Conservation (phyloP, 192 early-diverging fungal genomes). For the Dissophora globulifera region DNA sequence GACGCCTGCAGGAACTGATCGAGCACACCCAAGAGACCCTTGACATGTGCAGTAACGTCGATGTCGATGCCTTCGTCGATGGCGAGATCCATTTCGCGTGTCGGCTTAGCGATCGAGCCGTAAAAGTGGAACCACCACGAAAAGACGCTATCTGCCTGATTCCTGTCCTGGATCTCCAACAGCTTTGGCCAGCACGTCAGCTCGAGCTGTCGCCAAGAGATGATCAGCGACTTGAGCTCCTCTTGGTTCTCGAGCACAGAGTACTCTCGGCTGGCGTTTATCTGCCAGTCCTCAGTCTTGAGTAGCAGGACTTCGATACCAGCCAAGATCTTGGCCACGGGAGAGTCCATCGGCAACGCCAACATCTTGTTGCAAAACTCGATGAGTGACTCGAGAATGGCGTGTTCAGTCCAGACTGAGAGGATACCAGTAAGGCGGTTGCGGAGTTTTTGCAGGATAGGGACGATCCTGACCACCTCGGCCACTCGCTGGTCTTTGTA, state of each 20-base stretch:
- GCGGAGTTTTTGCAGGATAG: conserved; percentile 71
- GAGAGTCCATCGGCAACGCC: conserved; percentile 79
- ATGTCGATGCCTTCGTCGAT: conserved; percentile 36
- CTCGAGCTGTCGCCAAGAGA: conserved; percentile 93
- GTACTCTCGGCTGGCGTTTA: conserved; percentile 83
- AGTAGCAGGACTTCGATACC: conserved; percentile 89
- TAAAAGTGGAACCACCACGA: conserved; percentile 94
- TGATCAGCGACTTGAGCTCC: conserved; percentile 76
- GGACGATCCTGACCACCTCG: conserved; percentile 74
- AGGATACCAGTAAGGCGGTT: conserved; percentile 70
- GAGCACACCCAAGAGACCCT: conserved; percentile 69
- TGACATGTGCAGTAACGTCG: conserved; percentile 50
- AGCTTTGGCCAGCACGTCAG: conserved; percentile 90
- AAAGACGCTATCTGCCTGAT: conserved; percentile 69
- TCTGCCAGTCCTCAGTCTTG: conserved; percentile 95
- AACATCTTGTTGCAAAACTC: conserved; percentile 67
- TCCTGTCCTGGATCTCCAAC: conserved; percentile 83
- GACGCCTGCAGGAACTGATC: conserved; percentile 87
- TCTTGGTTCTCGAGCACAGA: conserved; percentile 78
- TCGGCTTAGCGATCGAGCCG: conserved; percentile 60
- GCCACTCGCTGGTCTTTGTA: conserved; percentile 85
- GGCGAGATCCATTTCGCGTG: conserved; percentile 52
- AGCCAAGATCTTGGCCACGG: conserved; percentile 90
- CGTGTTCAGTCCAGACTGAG: conserved; percentile 91
- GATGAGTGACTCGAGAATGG: conserved; percentile 82